These are phyloP conservation scores for Tothia fuscella DNA, from an alignment of 2,329 filamentous ascomycete species.

Conservation along the genomic window DNA sequence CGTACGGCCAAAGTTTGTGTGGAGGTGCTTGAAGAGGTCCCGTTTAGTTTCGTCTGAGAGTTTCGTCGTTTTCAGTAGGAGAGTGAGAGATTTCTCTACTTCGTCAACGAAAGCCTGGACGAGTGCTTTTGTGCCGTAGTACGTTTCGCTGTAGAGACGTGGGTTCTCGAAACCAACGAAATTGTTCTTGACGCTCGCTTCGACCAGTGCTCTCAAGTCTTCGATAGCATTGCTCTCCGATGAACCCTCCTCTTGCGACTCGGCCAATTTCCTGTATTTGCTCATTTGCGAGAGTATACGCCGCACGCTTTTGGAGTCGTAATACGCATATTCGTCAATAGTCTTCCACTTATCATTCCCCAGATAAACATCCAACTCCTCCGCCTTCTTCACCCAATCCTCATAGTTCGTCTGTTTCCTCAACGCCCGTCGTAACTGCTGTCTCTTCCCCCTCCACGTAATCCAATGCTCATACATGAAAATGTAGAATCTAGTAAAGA, in stretches of 20 bases:
- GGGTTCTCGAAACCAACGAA: conserved; percentile 93
- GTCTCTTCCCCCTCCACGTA: conserved; percentile 72
- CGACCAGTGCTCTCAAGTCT: conserved; percentile 64
- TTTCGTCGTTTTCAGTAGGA: conserved; percentile 56
- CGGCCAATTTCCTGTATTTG: conserved; percentile 42
- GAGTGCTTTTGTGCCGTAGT: conserved; percentile 92
- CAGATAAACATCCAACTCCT: conserved; percentile 66
- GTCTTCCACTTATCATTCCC: conserved; percentile 73
- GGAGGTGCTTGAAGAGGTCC: conserved; percentile 71
- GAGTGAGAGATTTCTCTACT: conserved; percentile 54
- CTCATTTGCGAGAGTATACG: conserved; percentile 66
- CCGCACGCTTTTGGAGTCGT: conserved; percentile 74
- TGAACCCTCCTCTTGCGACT: conserved; percentile 45
- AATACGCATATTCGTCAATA: conserved; percentile 62
- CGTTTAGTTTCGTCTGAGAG: conserved; percentile 64
- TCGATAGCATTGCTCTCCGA: conserved; percentile 43
- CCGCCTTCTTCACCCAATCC: conserved; percentile 73
- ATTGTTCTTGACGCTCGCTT: conserved; percentile 94
- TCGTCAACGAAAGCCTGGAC: conserved; percentile 88
- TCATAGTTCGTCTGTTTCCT: conserved; percentile 61
- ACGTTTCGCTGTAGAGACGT: conserved; percentile 90
- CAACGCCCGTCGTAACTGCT: conserved; percentile 59
- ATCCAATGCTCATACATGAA: conserved; percentile 84
- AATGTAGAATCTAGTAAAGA: conserved; percentile 78
- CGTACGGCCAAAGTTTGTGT: conserved; percentile 84